These are phyloP conservation scores for Stephanodiscus triporus DNA, from an alignment of 108 stramenopile species.

Conservation along the genomic window DNA sequence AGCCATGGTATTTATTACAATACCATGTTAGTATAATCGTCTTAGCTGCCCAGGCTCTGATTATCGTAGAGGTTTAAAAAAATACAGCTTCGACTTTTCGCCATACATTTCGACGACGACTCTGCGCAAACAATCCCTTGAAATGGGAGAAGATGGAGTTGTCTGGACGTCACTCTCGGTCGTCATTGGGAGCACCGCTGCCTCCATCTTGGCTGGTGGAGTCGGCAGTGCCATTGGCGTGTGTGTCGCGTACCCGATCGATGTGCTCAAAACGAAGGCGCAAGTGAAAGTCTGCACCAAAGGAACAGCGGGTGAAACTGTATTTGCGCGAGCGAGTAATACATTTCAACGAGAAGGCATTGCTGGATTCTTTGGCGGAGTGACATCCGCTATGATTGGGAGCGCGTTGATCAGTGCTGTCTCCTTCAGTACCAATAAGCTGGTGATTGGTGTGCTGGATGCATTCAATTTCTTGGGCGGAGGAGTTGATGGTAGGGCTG, in stretches of 20 bases:
- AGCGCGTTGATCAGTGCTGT: background rate
- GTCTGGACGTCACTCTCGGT: background rate
- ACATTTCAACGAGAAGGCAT: background rate
- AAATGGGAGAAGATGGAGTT: background rate
- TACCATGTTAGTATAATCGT: too few relatives aligned
- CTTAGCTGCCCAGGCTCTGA: too few relatives aligned
- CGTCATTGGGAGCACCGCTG: constrained; percentile 24
- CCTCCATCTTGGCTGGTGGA: constrained; percentile 43
- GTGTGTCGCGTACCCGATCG: constrained; percentile 52
- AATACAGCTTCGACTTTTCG: background rate
- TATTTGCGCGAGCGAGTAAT: background rate
- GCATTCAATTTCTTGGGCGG: background rate
- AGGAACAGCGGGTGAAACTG: background rate
- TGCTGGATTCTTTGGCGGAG: background rate
- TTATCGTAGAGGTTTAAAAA: too few relatives aligned
- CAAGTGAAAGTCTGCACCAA: constrained; percentile 24
- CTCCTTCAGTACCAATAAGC: background rate
- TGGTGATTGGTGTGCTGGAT: background rate
- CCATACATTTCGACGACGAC: background rate
- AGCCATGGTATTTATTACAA: background rate
- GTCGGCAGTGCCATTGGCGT: constrained; percentile 56
- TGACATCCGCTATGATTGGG: background rate
- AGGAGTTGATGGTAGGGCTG: background rate
- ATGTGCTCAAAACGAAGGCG: constrained; percentile 53
- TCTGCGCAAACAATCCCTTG: background rate